Conservation (phyloP, 2,329 filamentous ascomycete species). For the Fusarium denticulatum region DNA sequence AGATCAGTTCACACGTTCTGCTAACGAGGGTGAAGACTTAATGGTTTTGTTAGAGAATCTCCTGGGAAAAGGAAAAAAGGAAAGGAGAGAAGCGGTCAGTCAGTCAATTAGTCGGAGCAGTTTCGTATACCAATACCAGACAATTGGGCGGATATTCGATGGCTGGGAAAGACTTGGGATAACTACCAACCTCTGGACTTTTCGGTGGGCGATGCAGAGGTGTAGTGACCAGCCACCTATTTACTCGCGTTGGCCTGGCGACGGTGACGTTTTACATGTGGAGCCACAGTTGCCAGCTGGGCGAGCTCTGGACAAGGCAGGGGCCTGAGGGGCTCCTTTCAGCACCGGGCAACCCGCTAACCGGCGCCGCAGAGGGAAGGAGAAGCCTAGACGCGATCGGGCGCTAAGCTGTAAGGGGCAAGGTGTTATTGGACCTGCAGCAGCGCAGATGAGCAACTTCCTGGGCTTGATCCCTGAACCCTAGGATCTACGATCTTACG, state of each 20-base stretch:
- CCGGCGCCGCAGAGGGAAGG: slow-evolving; percentile 19
- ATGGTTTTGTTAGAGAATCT: slow-evolving; percentile 31
- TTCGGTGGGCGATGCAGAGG: slow-evolving; percentile 30
- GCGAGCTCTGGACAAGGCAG: not conserved
- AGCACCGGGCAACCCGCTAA: slow-evolving; percentile 40
- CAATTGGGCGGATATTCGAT: slow-evolving; percentile 37
- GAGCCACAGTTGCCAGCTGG: slow-evolving; percentile 8
- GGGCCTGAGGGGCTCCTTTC: not conserved
- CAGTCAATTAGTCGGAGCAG: slow-evolving; percentile 23
- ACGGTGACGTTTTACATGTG: slow-evolving; percentile 38
- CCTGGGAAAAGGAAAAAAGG: slow-evolving; percentile 22
- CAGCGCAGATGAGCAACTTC: slow-evolving; percentile 17
- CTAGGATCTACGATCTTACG: slow-evolving; percentile 40
- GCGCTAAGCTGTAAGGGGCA: slow-evolving; percentile 7
- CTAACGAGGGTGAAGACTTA: slow-evolving; percentile 39
- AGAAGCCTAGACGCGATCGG: not conserved
- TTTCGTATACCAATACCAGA: slow-evolving; percentile 28
- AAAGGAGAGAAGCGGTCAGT: slow-evolving; percentile 34
- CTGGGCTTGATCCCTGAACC: slow-evolving; percentile 34
- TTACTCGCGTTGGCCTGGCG: slow-evolving; percentile 40
- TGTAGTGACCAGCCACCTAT: slow-evolving; percentile 42
- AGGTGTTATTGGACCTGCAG: slow-evolving; percentile 33
- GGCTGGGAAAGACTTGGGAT: slow-evolving; percentile 39
- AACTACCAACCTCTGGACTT: slow-evolving; percentile 40
- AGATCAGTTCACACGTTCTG: slow-evolving; percentile 41